Percentiles rank a stretch among this genome's conserved stretches.
phyloP scores from a whole-genome alignment of 2,329 filamentous ascomycete genomes.

The Cladosporium halotolerans region DNA sequence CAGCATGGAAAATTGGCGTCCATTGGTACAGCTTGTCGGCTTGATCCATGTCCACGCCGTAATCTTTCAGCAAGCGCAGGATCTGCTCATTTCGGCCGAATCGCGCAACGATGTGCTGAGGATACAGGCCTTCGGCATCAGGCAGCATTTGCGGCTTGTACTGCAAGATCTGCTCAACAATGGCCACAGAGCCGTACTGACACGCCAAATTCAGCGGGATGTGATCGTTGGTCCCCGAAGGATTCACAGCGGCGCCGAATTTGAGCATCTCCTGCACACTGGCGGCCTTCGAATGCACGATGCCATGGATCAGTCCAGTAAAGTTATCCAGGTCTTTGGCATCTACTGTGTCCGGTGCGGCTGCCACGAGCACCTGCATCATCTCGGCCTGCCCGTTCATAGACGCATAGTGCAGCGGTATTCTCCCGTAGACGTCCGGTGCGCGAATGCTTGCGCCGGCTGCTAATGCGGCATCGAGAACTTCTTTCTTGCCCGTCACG shows the following conservation, averaged over 20 bases:
- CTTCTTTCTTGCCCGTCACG: constrained; percentile 78
- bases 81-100: constrained; percentile 77
- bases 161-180: constrained; percentile 77
- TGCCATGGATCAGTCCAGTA: constrained; percentile 89
- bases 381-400: constrained; percentile 78
- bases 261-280: constrained; percentile 74
- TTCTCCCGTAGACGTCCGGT: constrained; percentile 87
- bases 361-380: constrained; percentile 24
- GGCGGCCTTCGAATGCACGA: constrained; percentile 75
- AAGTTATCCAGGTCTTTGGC: constrained; percentile 95
- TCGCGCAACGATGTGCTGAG: constrained; percentile 91
- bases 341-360: constrained; percentile 68
- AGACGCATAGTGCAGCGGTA: constrained; percentile 91
- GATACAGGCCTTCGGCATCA: constrained; percentile 91
- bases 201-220: constrained; percentile 92
- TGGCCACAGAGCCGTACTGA: constrained; percentile 79
- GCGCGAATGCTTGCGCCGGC: constrained; percentile 69
- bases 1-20: constrained; percentile 94
- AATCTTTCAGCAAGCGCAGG: constrained; percentile 71
- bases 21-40: constrained; percentile 94
- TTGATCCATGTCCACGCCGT: constrained; percentile 86
- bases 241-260: constrained; percentile 77
- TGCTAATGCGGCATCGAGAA: constrained; percentile 69
- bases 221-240: constrained; percentile 79
- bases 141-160: constrained; percentile 77